Evolutionary conservation across 441 rosid species (phyloP).

Genomic region (Macaranga tanarius): DNA sequence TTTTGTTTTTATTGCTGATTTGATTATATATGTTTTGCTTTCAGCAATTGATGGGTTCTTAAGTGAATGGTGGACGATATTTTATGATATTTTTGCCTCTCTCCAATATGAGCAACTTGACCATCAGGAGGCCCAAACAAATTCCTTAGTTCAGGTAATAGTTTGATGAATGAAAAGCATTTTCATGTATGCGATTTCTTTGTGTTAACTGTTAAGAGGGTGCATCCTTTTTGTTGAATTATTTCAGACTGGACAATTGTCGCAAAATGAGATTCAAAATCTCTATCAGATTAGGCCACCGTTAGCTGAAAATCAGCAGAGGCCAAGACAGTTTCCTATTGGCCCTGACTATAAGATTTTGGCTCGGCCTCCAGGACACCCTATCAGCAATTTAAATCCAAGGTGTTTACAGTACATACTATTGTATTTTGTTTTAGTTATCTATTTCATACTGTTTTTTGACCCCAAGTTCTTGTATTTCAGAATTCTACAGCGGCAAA

Average conservation of each 20-base stretch:
- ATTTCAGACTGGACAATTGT: conserved; percentile 23
- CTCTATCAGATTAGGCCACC: conserved; percentile 3
- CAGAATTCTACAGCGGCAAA: conserved; percentile 29
- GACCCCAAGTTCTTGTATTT: conserved; percentile 7
- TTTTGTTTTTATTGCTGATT: background rate
- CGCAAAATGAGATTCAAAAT: conserved; percentile 18
- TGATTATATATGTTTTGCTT: conserved; percentile 14
- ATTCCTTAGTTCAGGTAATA: conserved; percentile 31
- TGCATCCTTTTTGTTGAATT: conserved; percentile 8
- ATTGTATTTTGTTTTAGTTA: background rate
- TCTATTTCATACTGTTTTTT: background rate
- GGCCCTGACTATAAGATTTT: conserved; percentile 7
- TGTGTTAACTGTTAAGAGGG: too few species aligned
- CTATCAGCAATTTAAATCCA: conserved; percentile 13
- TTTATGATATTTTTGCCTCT: conserved; percentile 36
- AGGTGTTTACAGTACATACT: conserved; percentile 22
- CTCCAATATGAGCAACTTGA: conserved; percentile 8
- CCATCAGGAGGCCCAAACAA: conserved; percentile 21
- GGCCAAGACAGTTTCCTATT: conserved; percentile 18
- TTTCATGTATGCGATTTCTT: too few species aligned
- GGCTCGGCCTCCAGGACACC: conserved; percentile 14
- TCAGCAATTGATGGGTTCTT: conserved; percentile 46
- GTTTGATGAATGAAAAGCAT: background rate
- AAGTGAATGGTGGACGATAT: conserved; percentile 54
- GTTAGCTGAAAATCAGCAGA: conserved; percentile 19